Percentiles rank a stretch among this genome's conserved stretches.
These are phyloP conservation scores for Kazachstania sp. DNA, from an alignment of 1,139 yeast species.

Conservation along the genomic window DNA sequence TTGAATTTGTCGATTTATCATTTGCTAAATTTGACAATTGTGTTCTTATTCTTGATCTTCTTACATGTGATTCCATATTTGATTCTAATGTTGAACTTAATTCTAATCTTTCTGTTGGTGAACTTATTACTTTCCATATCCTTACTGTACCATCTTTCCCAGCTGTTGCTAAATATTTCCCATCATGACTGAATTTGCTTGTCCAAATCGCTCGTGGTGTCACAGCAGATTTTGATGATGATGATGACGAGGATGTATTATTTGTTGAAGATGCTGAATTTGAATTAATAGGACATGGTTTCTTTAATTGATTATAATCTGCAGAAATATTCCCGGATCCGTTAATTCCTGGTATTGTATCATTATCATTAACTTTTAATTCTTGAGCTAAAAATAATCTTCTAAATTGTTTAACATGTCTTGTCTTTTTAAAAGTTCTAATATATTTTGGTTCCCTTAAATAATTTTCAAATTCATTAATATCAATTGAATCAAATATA, in stretches of 20 bases:
- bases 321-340: background rate
- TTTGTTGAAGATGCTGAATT: background rate
- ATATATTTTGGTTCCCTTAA: slow-evolving; percentile 48
- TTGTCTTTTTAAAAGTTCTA: slow-evolving; percentile 39
- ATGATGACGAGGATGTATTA: background rate
- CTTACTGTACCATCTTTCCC: slow-evolving; percentile 63
- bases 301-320: background rate
- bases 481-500: slow-evolving; percentile 19
- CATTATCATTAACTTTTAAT: slow-evolving; percentile 32
- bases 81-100: slow-evolving; percentile 22
- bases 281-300: background rate
- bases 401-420: slow-evolving; percentile 41
- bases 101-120: slow-evolving; percentile 53
- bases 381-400: slow-evolving; percentile 78
- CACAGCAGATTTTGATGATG: slow-evolving; percentile 5
- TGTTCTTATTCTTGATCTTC: slow-evolving; percentile 7
- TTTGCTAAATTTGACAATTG: slow-evolving; percentile 1
- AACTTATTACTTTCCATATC: slow-evolving; percentile 73
- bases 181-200: slow-evolving; percentile 69
- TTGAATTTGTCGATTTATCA: background rate
- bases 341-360: background rate
- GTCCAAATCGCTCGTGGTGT: slow-evolving; percentile 52
- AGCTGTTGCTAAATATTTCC: slow-evolving; percentile 74
- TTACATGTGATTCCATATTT: slow-evolving; percentile 8
- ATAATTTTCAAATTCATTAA: slow-evolving; percentile 33